A percentile compares a stretch with the other conserved stretches of the same genome.
Evolutionary conservation across 371 early-diverging fungal species (phyloP).

Genomic region (Mortierella sp.): DNA sequence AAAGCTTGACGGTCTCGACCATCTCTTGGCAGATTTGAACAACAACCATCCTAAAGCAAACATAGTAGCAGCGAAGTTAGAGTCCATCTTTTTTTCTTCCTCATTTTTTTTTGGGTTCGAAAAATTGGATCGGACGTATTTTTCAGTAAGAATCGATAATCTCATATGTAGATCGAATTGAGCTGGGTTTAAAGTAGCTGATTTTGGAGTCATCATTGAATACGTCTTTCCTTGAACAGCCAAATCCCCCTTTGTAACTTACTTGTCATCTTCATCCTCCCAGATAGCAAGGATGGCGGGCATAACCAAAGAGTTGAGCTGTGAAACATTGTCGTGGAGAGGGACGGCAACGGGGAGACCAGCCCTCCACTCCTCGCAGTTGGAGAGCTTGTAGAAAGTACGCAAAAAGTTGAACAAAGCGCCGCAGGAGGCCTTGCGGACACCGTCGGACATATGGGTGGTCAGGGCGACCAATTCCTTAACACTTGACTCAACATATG

Average conservation of each 20-base stretch:
- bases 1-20: conserved; percentile 72
- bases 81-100: conserved; percentile 74
- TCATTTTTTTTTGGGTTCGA: neutral
- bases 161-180: conserved; percentile 50
- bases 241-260: conserved; percentile 10
- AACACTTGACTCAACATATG: conserved; percentile 82
- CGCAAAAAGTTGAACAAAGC: conserved; percentile 81
- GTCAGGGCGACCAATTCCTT: conserved; percentile 73
- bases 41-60: conserved; percentile 84
- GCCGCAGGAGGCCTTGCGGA: conserved; percentile 82
- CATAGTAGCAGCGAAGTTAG: too few species aligned
- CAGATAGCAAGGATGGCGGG: conserved; percentile 78
- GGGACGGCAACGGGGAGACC: conserved; percentile 76
- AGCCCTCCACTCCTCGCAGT: conserved; percentile 74
- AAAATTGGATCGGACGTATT: neutral
- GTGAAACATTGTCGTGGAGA: conserved; percentile 82
- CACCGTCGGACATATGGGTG: conserved; percentile 83
- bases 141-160: conserved; percentile 46
- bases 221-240: conserved; percentile 16
- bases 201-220: conserved; percentile 34
- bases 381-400: conserved; percentile 79
- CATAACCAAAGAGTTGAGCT: conserved; percentile 76
- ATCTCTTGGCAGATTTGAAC: conserved; percentile 81
- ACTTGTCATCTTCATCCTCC: conserved; percentile 87
- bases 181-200: conserved; percentile 56